Evolutionary conservation across 169 alveolate genomes (phyloP).

Genomic region (Babesia bovis): DNA sequence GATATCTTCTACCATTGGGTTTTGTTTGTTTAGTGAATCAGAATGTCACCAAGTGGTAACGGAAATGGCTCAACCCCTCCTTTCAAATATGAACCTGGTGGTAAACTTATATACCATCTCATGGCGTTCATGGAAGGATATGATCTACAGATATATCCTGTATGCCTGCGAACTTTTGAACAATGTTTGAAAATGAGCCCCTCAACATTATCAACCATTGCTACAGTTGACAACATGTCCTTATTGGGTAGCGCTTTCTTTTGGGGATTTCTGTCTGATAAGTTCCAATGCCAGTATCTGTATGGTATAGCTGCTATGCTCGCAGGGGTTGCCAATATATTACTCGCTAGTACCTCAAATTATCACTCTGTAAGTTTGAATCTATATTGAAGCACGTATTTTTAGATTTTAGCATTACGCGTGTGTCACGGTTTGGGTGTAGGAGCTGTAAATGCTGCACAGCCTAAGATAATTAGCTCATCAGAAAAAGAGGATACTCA

Average conservation of each 20-base stretch:
- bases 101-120: conserved; percentile 1
- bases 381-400: neutral
- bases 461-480: conserved; percentile 22
- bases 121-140: conserved; percentile 16
- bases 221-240: conserved; percentile 84
- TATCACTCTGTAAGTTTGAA: conserved; percentile 26
- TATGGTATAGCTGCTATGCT: conserved; percentile 80
- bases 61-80: neutral
- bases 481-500: neutral
- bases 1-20: too few species aligned
- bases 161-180: conserved; percentile 84
- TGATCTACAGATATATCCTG: conserved; percentile 5
- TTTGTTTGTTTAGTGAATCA: too few species aligned
- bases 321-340: conserved; percentile 85
- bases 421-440: conserved; percentile 45
- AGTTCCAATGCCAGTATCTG: conserved; percentile 80
- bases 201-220: conserved; percentile 76
- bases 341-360: conserved; percentile 60
- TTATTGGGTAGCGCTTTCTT: conserved; percentile 82
- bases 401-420: conserved; percentile 38
- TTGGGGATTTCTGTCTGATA: conserved; percentile 89
- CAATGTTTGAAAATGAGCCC: conserved; percentile 83
- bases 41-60: too few species aligned
- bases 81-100: neutral
- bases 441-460: conserved; percentile 33